phyloP scores from a whole-genome alignment of 2,329 filamentous ascomycete species.

The Penicillium sp. region DNA sequence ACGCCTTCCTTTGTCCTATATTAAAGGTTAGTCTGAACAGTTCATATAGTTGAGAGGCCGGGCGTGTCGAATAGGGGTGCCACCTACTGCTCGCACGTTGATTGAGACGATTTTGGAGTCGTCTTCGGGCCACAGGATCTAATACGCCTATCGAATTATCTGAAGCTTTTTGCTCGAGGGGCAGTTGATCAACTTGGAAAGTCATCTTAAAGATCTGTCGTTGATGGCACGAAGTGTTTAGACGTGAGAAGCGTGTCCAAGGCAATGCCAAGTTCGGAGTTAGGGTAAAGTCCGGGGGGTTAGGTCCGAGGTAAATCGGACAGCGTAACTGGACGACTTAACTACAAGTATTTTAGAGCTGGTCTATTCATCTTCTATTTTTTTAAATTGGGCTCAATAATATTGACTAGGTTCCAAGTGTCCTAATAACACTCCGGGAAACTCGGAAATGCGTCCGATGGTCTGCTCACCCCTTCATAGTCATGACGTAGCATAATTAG shows the following conservation, averaged over 20 bases:
- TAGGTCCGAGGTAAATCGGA: not conserved
- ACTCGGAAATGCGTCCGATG: not conserved
- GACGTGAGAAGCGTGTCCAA: not conserved
- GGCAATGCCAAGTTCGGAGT: not conserved
- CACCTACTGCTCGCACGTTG: constrained; percentile 22
- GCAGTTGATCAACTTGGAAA: not conserved
- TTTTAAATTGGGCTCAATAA: too few relatives aligned
- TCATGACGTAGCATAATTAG: not conserved
- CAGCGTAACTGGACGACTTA: not conserved
- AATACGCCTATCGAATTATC: not conserved
- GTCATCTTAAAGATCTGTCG: not conserved
- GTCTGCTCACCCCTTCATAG: not conserved
- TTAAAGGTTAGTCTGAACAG: not conserved
- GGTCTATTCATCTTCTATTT: not conserved
- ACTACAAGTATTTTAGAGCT: not conserved
- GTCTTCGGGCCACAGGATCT: constrained; percentile 11
- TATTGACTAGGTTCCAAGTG: not conserved
- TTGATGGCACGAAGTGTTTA: not conserved
- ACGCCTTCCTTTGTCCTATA: constrained; percentile 14
- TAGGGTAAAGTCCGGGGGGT: not conserved
- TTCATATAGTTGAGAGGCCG: not conserved
- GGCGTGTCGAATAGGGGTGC: not conserved
- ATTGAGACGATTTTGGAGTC: constrained; percentile 22
- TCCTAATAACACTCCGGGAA: not conserved
- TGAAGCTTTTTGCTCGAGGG: not conserved